Evolutionary conservation across 805 yeast species (phyloP), one percentile per base, ranked within the genome.

Genomic region (Nakazawaea ernobii): DNA sequence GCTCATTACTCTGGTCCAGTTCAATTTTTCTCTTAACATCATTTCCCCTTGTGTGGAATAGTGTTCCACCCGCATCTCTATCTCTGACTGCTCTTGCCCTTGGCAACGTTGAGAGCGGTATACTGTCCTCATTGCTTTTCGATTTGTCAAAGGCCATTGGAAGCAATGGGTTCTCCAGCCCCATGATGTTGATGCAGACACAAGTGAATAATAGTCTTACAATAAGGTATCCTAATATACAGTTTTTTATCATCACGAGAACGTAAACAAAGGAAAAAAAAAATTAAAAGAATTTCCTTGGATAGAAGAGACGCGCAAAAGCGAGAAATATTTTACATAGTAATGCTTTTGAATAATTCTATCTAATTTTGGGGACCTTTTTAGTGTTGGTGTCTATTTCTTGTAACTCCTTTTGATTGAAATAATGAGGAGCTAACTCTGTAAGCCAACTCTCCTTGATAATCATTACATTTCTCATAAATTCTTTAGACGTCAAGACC

Each of bases 401-500:
- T 13, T 49, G 40, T n/a, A 56, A 33, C 42, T 60, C 57, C 17
- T 42, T 38, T 14, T 44, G 47, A 2, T 49, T 49, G 49, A 58
- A 66, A 56, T 49, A 80, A 53, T 83, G 88, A 1, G 90, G 86
- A 0, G 95, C 96, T 52, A 80, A 75, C 53, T 86, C 91, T 1
- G 61, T 61, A 13, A 91, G 63, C 94, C 95, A 86, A 42, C 68
- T 68, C 29, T 85, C 91, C 36, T 83, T 80, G 3, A 86, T 70
- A 0, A 89, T 79, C 63, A 86, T 77, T 57, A 90, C 82, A 54
- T 84, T 84, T 49, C 91, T 74, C 89, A 94, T 87, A 63, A 81
- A 92, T 66, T 91, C 97, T 60, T 84, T 87, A 26, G 89, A 77
- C 0, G 99, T 92, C 42, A 86, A 64, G 43, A 92, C 84, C 56